phyloP scores from a whole-genome alignment of 768 basidiomycete genomes.

The Rhodotorula sphaerocarpa region DNA sequence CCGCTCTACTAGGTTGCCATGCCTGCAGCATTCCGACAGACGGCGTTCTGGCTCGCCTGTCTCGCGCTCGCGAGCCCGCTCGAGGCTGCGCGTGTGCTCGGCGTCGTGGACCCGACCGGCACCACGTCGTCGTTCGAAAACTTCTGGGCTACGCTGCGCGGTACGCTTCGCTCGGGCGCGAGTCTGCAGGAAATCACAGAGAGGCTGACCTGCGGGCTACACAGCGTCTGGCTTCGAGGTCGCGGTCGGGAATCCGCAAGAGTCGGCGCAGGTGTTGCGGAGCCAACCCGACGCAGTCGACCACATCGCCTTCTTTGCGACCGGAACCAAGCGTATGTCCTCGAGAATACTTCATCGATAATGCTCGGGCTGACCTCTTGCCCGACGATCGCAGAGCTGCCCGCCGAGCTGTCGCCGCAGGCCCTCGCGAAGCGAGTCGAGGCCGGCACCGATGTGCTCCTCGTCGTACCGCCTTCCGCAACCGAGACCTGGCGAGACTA shows the following conservation, averaged over 20 bases:
- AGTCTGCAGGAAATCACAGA: too few relatives aligned
- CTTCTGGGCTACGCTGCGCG: constrained; percentile 70
- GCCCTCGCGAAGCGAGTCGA: constrained; percentile 62
- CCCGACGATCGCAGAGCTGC: constrained; percentile 52
- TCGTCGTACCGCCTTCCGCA: constrained; percentile 59
- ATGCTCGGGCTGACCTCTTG: neutral
- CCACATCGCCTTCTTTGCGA: constrained; percentile 78
- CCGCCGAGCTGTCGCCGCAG: constrained; percentile 71
- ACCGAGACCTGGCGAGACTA: constrained; percentile 63
- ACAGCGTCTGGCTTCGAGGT: constrained; percentile 74
- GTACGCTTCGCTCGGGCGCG: constrained; percentile 49
- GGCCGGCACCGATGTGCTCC: constrained; percentile 58
- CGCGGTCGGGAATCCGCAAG: constrained; percentile 66
- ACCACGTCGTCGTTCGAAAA: constrained; percentile 62
- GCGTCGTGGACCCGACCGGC: constrained; percentile 68
- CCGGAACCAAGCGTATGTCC: constrained; percentile 69
- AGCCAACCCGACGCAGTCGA: constrained; percentile 68
- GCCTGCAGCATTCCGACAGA: too few relatives aligned
- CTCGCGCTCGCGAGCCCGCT: neutral
- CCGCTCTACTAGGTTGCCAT: too few relatives aligned
- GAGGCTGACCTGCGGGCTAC: neutral
- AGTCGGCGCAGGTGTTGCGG: constrained; percentile 48
- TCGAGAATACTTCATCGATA: neutral
- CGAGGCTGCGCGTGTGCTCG: constrained; percentile 52
- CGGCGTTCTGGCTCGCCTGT: neutral